phyloP scores from a whole-genome alignment of 257 asterid genomes.

The Solanum bulbocastanum region DNA sequence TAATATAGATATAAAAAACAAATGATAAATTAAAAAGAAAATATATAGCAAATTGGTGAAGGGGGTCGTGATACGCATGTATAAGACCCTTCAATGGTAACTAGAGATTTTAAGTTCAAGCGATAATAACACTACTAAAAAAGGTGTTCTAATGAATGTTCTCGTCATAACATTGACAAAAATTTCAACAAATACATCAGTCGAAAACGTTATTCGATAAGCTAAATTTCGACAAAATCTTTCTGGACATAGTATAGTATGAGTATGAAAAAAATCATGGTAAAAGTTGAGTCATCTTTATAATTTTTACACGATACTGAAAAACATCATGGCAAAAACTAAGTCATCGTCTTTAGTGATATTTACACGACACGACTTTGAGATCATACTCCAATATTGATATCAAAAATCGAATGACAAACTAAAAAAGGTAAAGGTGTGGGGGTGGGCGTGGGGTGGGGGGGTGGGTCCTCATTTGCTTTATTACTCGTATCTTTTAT shows the following conservation, averaged over 20 bases:
- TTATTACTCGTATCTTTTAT: not conserved
- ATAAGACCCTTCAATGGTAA: not conserved
- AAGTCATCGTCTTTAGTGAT: not conserved
- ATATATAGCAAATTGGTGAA: not conserved
- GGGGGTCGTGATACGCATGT: not conserved
- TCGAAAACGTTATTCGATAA: not conserved
- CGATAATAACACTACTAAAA: not conserved
- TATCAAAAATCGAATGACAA: not conserved
- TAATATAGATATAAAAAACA: not conserved
- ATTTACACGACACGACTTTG: accelerated
- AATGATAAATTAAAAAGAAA: not conserved
- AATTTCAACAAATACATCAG: not conserved
- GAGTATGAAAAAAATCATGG: too few relatives aligned
- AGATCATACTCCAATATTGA: not conserved
- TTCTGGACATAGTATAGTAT: not conserved
- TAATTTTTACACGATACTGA: not conserved
- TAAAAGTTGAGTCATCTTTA: too few relatives aligned
- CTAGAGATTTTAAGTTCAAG: not conserved
- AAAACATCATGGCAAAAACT: not conserved
- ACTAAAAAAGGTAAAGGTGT: not conserved
- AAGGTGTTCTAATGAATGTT: not conserved
- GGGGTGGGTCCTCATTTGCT: not conserved
- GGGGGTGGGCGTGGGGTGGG: not conserved
- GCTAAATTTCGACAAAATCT: not conserved
- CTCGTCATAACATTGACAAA: not conserved